These are phyloP conservation scores for Saccharomycopsis oosterbeekiorum DNA, from an alignment of 805 yeast genomes.

Conservation along the genomic window DNA sequence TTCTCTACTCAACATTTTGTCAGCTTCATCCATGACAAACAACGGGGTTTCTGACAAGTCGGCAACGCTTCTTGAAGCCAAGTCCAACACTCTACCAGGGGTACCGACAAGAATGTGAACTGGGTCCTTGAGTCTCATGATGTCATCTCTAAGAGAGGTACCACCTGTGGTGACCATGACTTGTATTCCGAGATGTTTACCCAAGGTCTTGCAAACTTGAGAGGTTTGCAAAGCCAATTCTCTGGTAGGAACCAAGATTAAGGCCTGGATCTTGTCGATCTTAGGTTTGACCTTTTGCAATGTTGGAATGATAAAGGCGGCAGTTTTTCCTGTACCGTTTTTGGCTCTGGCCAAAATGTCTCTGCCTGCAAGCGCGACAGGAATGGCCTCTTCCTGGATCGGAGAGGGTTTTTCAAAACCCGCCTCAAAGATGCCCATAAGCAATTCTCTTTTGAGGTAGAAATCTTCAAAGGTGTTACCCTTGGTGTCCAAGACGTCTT, in stretches of 20 bases:
- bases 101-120: slow-evolving; percentile 95
- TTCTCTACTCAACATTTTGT: slow-evolving; percentile 87
- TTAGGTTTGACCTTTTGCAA: slow-evolving; percentile 84
- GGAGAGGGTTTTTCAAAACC: slow-evolving; percentile 98
- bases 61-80: slow-evolving; percentile 80
- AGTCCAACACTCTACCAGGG: slow-evolving; percentile 93
- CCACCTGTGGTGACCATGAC: slow-evolving; percentile 99
- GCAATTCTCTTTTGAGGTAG: slow-evolving; percentile 78
- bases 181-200: slow-evolving; percentile 84
- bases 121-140: slow-evolving; percentile 81
- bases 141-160: slow-evolving; percentile 87
- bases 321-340: slow-evolving; percentile 98
- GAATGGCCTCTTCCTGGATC: slow-evolving; percentile 94
- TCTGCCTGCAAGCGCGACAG: slow-evolving; percentile 89
- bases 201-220: slow-evolving; percentile 91
- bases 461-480: slow-evolving; percentile 91
- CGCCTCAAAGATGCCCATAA: slow-evolving; percentile 98
- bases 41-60: slow-evolving; percentile 78
- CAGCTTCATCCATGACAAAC: slow-evolving; percentile 98
- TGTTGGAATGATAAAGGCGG: slow-evolving; percentile 91
- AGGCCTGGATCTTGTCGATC: slow-evolving; percentile 75
- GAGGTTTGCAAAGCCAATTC: slow-evolving; percentile 96
- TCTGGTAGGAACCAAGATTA: slow-evolving; percentile 93
- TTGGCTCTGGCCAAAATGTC: slow-evolving; percentile 96
- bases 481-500: slow-evolving; percentile 85